These are phyloP conservation scores for Trichoderma citrinoviride DNA, from an alignment of 2,329 filamentous ascomycete genomes.

Conservation along the genomic window DNA sequence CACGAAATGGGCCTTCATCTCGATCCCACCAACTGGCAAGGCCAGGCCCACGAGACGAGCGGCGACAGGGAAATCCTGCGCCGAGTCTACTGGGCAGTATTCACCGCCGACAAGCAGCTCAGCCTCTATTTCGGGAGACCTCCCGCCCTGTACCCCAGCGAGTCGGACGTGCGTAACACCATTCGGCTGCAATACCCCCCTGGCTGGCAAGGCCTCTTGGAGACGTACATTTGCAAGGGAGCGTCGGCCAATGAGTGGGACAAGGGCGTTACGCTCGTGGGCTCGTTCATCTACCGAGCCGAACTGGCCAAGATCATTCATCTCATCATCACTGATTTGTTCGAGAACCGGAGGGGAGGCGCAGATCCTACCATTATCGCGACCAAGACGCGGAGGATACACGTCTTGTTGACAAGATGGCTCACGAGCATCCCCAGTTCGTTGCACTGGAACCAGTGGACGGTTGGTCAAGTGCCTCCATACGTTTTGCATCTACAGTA, in stretches of 20 bases:
- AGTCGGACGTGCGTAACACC: conserved; percentile 49
- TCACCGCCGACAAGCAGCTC: conserved; percentile 50
- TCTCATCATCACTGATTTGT: conserved; percentile 49
- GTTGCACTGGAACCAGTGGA: conserved; percentile 53
- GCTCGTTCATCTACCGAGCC: conserved; percentile 46
- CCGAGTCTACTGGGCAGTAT: conserved; percentile 51
- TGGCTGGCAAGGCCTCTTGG: conserved; percentile 47
- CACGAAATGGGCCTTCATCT: conserved; percentile 54
- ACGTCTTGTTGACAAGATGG: conserved; percentile 48
- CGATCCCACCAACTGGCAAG: conserved; percentile 50
- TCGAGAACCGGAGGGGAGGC: conserved; percentile 46
- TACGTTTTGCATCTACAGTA: conserved; percentile 48
- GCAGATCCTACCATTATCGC: conserved; percentile 42
- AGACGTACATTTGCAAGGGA: conserved; percentile 46
- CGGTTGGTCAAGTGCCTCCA: conserved; percentile 44
- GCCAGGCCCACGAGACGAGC: conserved; percentile 35
- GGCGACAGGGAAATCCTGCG: conserved; percentile 48
- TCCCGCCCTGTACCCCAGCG: conserved; percentile 48
- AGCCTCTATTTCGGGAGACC: conserved; percentile 52
- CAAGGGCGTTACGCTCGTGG: conserved; percentile 44
- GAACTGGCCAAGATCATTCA: conserved; percentile 50
- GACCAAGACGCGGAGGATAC: conserved; percentile 45
- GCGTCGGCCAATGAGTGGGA: conserved; percentile 47
- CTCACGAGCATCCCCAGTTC: conserved; percentile 44
- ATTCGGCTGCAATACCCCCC: conserved; percentile 49